Evolutionary conservation across 345 rosid genomes (phyloP), one percentile per base, ranked within the genome.

Genomic region (Hibiscus mutabilis): DNA sequence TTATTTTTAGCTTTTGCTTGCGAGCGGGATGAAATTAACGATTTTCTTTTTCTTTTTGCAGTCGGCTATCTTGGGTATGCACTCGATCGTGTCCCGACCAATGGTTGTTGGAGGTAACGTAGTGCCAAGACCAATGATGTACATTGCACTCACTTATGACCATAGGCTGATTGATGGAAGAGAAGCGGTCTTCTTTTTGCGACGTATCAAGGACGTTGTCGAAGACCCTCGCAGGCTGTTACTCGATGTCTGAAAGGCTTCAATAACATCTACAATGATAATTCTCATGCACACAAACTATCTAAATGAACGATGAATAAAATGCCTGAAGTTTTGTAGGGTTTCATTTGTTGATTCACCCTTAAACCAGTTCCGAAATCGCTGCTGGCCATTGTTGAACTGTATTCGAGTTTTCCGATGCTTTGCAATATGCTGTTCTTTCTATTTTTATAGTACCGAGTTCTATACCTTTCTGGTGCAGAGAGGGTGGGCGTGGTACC

Each of bases 41-140:
- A n/a, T n/a, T n/a, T n/a, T n/a, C n/a, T n/a, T n/a, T n/a, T n/a
- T n/a, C n/a, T 13, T 80, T 62, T 42, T 53, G 70, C 88, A 91
- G 97, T 91, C 97, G 19, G 97, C 95, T 42, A 91, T 91, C 55
- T 81, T 91, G 77, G 97, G 97, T 25, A 91, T 91, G 97, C 97
- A 91, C 84, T 91, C 97, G 1, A 91, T 87, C 14, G 97, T 91
- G 69, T 77, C 60, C 68, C 92, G 92, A 53, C 94, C 97, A 13
- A 89, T 89, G 97, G 97, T 87, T 37, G 89, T 89, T 27, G 92
- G 95, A 70, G 92, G 91, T 49, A 79, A 71, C 6, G 70, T 91
- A 22, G 87, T 85, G 15, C 85, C 97, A 0, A 85, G 97, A 87
- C 97, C 97, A 29, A 91, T 91, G 97, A 89, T 91, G 97, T 91